A percentile compares a stretch with the other conserved stretches of the same genome.
Conservation (phyloP, 2,329 filamentous ascomycete species). For the Stemphylium vesicarium region DNA sequence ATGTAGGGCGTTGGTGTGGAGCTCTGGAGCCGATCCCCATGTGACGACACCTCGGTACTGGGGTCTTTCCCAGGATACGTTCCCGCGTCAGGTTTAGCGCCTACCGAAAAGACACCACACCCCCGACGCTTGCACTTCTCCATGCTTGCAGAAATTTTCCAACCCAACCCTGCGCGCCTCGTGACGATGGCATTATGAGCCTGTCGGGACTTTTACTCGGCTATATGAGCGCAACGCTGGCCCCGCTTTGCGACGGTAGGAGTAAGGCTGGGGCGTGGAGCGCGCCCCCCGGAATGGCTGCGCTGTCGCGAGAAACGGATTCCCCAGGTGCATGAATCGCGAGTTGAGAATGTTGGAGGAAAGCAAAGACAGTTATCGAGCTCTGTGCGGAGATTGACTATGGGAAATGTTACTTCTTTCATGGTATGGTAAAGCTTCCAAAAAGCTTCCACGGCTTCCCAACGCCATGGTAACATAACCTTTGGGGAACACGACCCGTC, state of each 20-base stretch:
- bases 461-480: neutral
- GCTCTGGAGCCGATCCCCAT: constrained; percentile 11
- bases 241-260: constrained; percentile 5
- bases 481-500: neutral
- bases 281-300: neutral
- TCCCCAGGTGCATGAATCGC: constrained; percentile 4
- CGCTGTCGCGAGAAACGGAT: constrained; percentile 12
- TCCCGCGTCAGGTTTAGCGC: constrained; percentile 6
- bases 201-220: constrained; percentile 12
- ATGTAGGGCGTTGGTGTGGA: constrained; percentile 10
- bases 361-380: neutral
- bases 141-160: constrained; percentile 15
- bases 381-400: neutral
- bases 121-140: constrained; percentile 16
- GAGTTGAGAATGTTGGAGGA: neutral
- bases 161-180: constrained; percentile 8
- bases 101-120: constrained; percentile 1
- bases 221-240: neutral
- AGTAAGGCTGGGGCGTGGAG: constrained; percentile 1
- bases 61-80: constrained; percentile 3
- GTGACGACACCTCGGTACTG: constrained; percentile 1
- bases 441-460: neutral
- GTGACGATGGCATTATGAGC: constrained; percentile 9
- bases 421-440: neutral
- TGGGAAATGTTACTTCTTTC: neutral